These are phyloP conservation scores for Zygnema circumcarinatum DNA, from an alignment of 139 green algal genomes.

Conservation along the genomic window DNA sequence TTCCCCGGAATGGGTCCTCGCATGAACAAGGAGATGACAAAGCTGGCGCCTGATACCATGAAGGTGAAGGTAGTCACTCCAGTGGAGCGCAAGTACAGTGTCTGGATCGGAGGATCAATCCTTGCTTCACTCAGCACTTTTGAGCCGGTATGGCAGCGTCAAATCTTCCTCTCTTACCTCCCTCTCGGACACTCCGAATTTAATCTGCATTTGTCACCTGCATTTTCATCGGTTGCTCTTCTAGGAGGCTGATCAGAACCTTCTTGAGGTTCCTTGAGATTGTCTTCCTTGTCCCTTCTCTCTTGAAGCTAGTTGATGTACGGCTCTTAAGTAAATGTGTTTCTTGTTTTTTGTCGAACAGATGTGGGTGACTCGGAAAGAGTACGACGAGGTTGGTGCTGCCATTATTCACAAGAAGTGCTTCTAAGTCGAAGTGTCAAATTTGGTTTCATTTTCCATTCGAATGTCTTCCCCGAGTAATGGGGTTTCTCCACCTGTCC, in stretches of 20 bases:
- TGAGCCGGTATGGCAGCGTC: conserved; percentile 45
- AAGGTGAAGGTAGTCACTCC: conserved; percentile 65
- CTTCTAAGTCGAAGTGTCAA: neutral
- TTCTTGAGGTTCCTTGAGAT: too few species aligned
- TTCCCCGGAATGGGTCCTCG: conserved; percentile 60
- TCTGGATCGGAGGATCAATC: conserved; percentile 70
- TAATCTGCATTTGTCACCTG: too few species aligned
- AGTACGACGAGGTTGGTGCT: conserved; percentile 96
- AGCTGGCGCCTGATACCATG: conserved; percentile 60
- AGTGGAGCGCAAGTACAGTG: conserved; percentile 63
- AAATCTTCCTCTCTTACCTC: too few species aligned
- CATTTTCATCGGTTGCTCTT: too few species aligned
- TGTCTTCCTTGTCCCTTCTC: too few species aligned
- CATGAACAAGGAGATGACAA: conserved; percentile 64
- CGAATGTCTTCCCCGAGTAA: too few species aligned
- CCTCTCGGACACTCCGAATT: too few species aligned
- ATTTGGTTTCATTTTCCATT: too few species aligned
- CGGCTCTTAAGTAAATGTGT: too few species aligned
- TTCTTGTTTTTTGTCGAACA: conserved; percentile 54
- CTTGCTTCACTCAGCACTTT: conserved; percentile 66
- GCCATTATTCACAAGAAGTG: conserved; percentile 78
- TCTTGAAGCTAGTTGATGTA: too few species aligned
- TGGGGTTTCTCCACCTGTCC: too few species aligned
- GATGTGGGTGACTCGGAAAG: conserved; percentile 92
- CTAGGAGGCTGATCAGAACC: too few species aligned